Evolutionary conservation across 2,329 filamentous ascomycete genomes (phyloP).

Genomic region (Coniochaeta prunicola): DNA sequence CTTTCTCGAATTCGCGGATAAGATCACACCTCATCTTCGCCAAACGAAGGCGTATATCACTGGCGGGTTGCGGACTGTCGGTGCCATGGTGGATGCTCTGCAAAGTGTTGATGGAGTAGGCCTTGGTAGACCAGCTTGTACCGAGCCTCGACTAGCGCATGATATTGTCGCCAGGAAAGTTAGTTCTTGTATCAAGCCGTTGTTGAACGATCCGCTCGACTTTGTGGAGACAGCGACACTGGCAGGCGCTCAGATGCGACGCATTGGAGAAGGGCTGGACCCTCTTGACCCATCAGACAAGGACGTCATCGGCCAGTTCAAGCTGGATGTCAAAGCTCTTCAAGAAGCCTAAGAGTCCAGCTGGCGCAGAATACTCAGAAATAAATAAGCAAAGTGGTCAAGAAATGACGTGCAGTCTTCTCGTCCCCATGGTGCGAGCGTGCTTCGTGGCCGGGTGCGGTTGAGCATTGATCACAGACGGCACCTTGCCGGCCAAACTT

Average conservation of each 20-base stretch:
- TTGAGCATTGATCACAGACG: no score
- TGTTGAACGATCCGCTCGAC: background rate
- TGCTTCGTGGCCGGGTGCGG: no score
- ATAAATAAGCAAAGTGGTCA: background rate
- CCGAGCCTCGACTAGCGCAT: conserved; percentile 29
- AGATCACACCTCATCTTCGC: conserved; percentile 34
- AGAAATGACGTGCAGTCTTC: no score
- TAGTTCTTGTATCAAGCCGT: background rate
- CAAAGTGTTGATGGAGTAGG: conserved; percentile 47
- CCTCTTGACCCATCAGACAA: background rate
- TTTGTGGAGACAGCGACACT: background rate
- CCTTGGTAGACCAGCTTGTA: conserved; percentile 42
- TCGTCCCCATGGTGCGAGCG: no score
- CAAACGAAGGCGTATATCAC: conserved; percentile 44
- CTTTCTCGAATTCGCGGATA: conserved; percentile 49
- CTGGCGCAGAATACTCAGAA: background rate
- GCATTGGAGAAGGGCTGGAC: background rate
- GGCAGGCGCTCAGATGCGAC: background rate
- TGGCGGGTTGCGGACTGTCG: conserved; percentile 42
- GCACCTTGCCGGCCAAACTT: no score
- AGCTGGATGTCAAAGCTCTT: background rate
- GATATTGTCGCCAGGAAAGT: background rate
- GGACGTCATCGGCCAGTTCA: background rate
- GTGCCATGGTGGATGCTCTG: conserved; percentile 47
- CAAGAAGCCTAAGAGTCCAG: background rate